Evolutionary conservation across 2,329 filamentous ascomycete species (phyloP).

Genomic region (Celoporthe dispersa): DNA sequence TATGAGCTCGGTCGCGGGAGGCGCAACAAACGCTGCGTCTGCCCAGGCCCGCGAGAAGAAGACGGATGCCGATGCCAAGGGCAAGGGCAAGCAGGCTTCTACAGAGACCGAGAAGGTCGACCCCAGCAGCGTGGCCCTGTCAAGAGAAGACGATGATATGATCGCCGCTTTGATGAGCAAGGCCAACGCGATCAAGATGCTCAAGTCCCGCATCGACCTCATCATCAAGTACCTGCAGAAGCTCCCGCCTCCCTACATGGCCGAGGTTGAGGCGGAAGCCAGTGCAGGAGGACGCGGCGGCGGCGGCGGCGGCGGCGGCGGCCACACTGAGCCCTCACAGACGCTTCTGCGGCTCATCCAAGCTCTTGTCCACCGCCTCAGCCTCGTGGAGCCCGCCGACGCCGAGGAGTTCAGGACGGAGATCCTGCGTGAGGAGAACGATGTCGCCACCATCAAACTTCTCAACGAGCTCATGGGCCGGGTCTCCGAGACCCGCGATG

Average conservation of each 20-base stretch:
- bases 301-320: too few relatives aligned
- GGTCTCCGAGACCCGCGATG: constrained; percentile 70
- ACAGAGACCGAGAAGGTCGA: constrained; percentile 36
- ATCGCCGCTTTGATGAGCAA: constrained; percentile 78
- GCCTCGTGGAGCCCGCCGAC: constrained; percentile 77
- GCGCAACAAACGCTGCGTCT: constrained; percentile 78
- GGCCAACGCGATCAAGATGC: constrained; percentile 91
- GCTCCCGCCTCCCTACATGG: constrained; percentile 56
- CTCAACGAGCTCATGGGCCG: constrained; percentile 77
- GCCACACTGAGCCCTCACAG: constrained; percentile 59
- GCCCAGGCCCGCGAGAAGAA: constrained; percentile 49
- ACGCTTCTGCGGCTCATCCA: constrained; percentile 86
- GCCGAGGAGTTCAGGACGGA: constrained; percentile 69
- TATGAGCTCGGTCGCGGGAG: constrained; percentile 88
- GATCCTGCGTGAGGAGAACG: constrained; percentile 77
- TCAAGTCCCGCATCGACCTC: constrained; percentile 76
- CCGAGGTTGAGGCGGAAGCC: constrained; percentile 45
- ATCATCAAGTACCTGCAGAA: constrained; percentile 77
- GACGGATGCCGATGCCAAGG: constrained; percentile 46
- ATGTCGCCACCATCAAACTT: constrained; percentile 78
- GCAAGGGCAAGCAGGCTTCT: constrained; percentile 55
- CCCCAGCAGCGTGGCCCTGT: constrained; percentile 53
- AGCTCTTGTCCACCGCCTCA: constrained; percentile 80
- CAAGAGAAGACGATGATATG: constrained; percentile 63
- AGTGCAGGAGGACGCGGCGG: too few relatives aligned